These are phyloP conservation scores for Hypoxylon sp. DNA, from an alignment of 2,329 filamentous ascomycete genomes.

Conservation along the genomic window DNA sequence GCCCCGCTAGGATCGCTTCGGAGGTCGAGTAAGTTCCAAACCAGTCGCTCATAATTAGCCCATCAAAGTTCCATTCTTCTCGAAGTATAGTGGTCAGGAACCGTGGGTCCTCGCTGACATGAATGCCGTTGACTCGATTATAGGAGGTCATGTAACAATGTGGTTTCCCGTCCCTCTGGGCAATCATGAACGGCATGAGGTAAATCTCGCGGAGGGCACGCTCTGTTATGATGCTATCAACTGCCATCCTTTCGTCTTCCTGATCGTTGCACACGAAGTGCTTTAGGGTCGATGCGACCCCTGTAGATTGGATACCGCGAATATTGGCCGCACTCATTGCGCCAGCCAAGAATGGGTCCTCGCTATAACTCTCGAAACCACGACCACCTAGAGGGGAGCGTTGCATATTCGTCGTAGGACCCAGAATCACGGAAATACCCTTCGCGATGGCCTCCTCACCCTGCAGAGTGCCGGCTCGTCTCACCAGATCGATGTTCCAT, in stretches of 20 bases:
- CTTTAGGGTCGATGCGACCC: slow-evolving; percentile 56
- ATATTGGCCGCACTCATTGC: slow-evolving; percentile 54
- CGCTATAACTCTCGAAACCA: slow-evolving; percentile 58
- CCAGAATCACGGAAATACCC: slow-evolving; percentile 75
- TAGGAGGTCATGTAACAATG: slow-evolving; percentile 58
- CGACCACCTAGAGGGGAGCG: slow-evolving; percentile 58
- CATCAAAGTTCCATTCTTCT: slow-evolving; percentile 51
- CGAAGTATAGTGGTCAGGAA: slow-evolving; percentile 51
- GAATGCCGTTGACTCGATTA: slow-evolving; percentile 56
- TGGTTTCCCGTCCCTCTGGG: slow-evolving; percentile 52
- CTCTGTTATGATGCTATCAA: not conserved
- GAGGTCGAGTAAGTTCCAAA: slow-evolving; percentile 49
- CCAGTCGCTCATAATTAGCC: slow-evolving; percentile 59
- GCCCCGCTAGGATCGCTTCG: slow-evolving; percentile 43
- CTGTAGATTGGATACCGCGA: slow-evolving; percentile 54
- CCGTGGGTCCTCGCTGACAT: slow-evolving; percentile 48
- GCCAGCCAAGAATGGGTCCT: slow-evolving; percentile 58
- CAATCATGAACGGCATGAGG: slow-evolving; percentile 56
- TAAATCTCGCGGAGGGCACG: slow-evolving; percentile 41
- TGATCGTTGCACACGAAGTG: slow-evolving; percentile 7
- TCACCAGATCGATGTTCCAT: slow-evolving; percentile 66
- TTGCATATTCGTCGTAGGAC: slow-evolving; percentile 65
- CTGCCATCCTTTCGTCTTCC: not conserved
- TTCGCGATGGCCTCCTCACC: slow-evolving; percentile 65
- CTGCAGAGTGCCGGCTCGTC: slow-evolving; percentile 64